A percentile compares a stretch with the other conserved stretches of the same genome.
Evolutionary conservation across 83 land plant species (phyloP).

Genomic region (Isoetes engelmannii): DNA sequence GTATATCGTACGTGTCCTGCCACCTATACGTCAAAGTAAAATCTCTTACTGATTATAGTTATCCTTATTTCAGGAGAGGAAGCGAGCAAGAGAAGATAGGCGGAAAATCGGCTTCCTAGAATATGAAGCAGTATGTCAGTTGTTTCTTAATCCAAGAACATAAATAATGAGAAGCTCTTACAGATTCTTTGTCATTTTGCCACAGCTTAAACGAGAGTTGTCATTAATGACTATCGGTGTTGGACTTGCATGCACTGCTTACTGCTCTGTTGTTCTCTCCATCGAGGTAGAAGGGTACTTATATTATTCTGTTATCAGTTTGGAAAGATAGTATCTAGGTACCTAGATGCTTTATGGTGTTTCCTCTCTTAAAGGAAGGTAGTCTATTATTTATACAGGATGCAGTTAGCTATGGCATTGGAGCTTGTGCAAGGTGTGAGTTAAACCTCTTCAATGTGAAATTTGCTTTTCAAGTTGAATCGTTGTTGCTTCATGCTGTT

Average conservation of each 20-base stretch:
- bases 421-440: slow-evolving; percentile 66
- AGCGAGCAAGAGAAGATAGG: slow-evolving; percentile 11
- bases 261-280: slow-evolving; percentile 50
- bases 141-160: neutral
- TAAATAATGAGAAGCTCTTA: slow-evolving; percentile 5
- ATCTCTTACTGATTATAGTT: neutral
- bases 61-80: neutral
- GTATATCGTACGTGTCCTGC: slow-evolving; percentile 29
- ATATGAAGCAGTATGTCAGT: slow-evolving; percentile 22
- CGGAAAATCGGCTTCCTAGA: slow-evolving; percentile 10
- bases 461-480: neutral
- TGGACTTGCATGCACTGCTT: slow-evolving; percentile 55
- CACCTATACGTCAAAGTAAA: neutral
- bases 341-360: neutral
- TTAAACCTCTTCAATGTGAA: no score
- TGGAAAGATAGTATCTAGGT: neutral
- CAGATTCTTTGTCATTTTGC: slow-evolving; percentile 1
- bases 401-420: slow-evolving; percentile 66
- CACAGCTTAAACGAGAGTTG: slow-evolving; percentile 68
- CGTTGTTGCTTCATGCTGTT: neutral
- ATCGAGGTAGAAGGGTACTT: slow-evolving; percentile 39
- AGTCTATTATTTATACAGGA: slow-evolving; percentile 38
- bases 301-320: neutral
- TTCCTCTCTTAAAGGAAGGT: neutral
- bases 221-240: slow-evolving; percentile 51